These are phyloP conservation scores for Populus tomentosa DNA, from an alignment of 441 rosid species.

Conservation along the genomic window DNA sequence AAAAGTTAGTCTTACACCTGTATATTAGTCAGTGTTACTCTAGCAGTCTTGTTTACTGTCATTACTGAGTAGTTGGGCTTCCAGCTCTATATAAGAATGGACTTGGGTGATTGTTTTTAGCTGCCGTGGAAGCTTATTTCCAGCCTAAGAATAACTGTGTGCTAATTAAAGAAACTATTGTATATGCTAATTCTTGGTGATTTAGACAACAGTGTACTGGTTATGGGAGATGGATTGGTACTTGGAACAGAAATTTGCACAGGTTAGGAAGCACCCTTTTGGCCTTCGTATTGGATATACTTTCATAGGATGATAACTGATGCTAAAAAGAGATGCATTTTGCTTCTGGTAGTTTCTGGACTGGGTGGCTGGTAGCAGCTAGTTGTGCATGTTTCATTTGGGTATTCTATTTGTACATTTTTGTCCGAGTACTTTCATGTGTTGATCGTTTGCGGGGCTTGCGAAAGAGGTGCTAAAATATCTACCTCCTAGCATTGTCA, in stretches of 20 bases:
- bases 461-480: background rate
- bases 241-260: background rate
- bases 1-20: background rate
- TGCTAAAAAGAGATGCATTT: background rate
- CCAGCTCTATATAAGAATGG: background rate
- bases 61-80: background rate
- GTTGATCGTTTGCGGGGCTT: background rate
- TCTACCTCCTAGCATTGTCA: background rate
- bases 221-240: background rate
- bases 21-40: background rate
- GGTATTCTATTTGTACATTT: background rate
- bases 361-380: background rate
- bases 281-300: background rate
- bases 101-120: background rate
- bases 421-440: background rate
- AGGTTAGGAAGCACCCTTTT: background rate
- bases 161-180: background rate
- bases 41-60: background rate
- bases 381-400: background rate
- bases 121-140: background rate
- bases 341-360: background rate
- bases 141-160: background rate
- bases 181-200: background rate
- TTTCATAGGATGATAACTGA: background rate
- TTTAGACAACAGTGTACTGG: background rate